A percentile compares a stretch with the other conserved stretches of the same genome.
phyloP scores from a whole-genome alignment of 1,284 basidiomycete species.

The Marasmius sp. region DNA sequence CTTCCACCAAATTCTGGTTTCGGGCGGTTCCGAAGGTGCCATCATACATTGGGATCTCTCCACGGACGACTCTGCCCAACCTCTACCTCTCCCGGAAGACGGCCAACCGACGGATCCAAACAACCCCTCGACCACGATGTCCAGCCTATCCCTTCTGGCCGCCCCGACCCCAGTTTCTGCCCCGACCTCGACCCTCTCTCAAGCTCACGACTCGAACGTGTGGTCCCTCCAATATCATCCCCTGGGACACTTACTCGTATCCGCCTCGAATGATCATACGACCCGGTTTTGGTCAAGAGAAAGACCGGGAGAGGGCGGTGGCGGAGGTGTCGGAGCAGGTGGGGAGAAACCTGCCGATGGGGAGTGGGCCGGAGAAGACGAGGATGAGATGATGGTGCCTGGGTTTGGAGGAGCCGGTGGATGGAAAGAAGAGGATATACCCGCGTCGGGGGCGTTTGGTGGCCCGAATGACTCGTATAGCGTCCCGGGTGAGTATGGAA shows the following conservation, averaged over 20 bases:
- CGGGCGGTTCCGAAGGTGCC: conserved; percentile 91
- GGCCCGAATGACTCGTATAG: too few species aligned
- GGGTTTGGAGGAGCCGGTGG: conserved; percentile 54
- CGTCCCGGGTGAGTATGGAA: background rate
- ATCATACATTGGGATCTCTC: conserved; percentile 92
- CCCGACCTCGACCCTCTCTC: conserved; percentile 82
- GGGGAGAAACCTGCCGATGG: conserved; percentile 72
- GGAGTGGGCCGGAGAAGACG: conserved; percentile 72
- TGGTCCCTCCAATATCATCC: conserved; percentile 97
- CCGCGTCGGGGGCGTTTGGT: background rate
- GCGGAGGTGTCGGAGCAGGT: conserved; percentile 64
- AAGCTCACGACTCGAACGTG: conserved; percentile 96
- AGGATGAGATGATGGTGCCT: conserved; percentile 70
- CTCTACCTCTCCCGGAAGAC: conserved; percentile 25
- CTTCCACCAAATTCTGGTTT: conserved; percentile 87
- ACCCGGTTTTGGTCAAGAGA: conserved; percentile 97
- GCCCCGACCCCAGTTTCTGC: conserved; percentile 17
- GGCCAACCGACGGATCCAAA: background rate
- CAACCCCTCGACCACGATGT: background rate
- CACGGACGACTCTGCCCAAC: conserved; percentile 41
- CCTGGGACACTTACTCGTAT: conserved; percentile 90
- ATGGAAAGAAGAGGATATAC: conserved; percentile 16
- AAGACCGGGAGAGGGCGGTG: conserved; percentile 70
- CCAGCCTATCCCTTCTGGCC: conserved; percentile 26
- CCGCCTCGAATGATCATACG: conserved; percentile 94